Evolutionary conservation across 2,329 filamentous ascomycete genomes (phyloP).

Genomic region (Diplocarpon rosae): DNA sequence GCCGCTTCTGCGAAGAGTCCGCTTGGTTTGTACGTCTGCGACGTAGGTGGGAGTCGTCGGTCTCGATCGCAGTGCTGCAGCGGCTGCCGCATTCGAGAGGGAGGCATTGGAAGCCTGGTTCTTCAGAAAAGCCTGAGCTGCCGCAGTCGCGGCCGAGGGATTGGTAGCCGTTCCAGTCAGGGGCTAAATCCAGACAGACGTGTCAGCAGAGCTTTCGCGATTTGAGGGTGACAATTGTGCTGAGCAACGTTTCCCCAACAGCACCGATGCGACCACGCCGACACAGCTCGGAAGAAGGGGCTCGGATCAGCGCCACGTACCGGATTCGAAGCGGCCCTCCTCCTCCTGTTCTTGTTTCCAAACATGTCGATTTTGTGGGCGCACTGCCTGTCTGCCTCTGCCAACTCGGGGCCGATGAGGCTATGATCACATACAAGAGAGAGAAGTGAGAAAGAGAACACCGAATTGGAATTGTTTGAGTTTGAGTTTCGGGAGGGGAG

Average conservation of each 20-base stretch:
- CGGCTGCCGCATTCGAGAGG: conserved; percentile 77
- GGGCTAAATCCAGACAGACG: conserved; percentile 35
- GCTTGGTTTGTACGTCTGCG: conserved; percentile 77
- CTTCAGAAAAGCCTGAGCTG: conserved; percentile 68
- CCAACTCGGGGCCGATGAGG: conserved; percentile 27
- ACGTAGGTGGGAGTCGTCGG: conserved; percentile 71
- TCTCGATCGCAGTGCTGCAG: conserved; percentile 69
- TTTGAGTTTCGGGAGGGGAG: no score
- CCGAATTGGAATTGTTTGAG: no score
- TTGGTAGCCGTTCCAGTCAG: conserved; percentile 52
- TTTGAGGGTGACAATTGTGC: conserved; percentile 2
- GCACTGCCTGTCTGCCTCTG: conserved; percentile 20
- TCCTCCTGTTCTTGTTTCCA: conserved; percentile 23
- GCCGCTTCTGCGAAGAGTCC: conserved; percentile 60
- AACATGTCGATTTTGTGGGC: conserved; percentile 25
- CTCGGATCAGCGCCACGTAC: conserved; percentile 22
- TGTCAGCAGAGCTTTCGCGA: conserved; percentile 17
- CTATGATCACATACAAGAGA: conserved; percentile 20
- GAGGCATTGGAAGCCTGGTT: conserved; percentile 51
- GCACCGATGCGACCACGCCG: not conserved
- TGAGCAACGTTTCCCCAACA: no score
- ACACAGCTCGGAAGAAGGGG: not conserved
- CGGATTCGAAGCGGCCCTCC: conserved; percentile 32
- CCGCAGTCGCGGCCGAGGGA: conserved; percentile 67
- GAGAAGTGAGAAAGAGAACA: no score